Evolutionary conservation across 176 grass and related monocot species (phyloP).

Genomic region (Oropetium thomaeum): DNA sequence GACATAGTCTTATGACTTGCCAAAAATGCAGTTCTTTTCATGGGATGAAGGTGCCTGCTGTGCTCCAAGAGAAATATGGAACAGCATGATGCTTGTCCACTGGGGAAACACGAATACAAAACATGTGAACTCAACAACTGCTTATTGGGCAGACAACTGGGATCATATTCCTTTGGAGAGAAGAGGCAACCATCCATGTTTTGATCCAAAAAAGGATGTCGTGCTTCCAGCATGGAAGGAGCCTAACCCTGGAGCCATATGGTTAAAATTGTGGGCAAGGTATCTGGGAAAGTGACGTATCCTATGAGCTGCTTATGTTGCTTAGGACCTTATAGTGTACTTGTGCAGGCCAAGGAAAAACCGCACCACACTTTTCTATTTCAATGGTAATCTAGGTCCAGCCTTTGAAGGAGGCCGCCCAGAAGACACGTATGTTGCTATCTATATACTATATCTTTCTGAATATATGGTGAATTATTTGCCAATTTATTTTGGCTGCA

Average conservation of each 20-base stretch:
- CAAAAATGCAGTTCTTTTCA: constrained; percentile 74
- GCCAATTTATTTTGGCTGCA: constrained; percentile 32
- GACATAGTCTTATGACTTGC: constrained; percentile 37
- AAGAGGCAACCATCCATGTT: constrained; percentile 87
- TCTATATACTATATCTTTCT: constrained; percentile 18
- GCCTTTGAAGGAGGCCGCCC: constrained; percentile 75
- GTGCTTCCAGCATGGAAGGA: constrained; percentile 94
- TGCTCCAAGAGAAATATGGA: constrained; percentile 97
- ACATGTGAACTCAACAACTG: constrained; percentile 84
- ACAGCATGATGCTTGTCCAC: constrained; percentile 93
- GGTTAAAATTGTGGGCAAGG: constrained; percentile 91
- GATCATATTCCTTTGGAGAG: constrained; percentile 72
- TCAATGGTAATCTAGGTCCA: constrained; percentile 94
- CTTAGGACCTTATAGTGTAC: constrained; percentile 10
- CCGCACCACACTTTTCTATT: constrained; percentile 89
- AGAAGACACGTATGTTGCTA: constrained; percentile 72
- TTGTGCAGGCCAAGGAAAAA: constrained; percentile 61
- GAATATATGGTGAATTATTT: constrained; percentile 20
- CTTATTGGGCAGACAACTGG: constrained; percentile 92
- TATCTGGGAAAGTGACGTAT: constrained; percentile 20
- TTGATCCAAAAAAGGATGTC: constrained; percentile 85
- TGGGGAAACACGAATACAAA: constrained; percentile 97
- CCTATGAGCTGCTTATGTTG: constrained; percentile 18
- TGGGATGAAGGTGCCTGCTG: constrained; percentile 99
- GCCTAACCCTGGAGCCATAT: constrained; percentile 76